Evolutionary conservation across 139 green algal species (phyloP).

Genomic region (Chlamydomonas incerta): DNA sequence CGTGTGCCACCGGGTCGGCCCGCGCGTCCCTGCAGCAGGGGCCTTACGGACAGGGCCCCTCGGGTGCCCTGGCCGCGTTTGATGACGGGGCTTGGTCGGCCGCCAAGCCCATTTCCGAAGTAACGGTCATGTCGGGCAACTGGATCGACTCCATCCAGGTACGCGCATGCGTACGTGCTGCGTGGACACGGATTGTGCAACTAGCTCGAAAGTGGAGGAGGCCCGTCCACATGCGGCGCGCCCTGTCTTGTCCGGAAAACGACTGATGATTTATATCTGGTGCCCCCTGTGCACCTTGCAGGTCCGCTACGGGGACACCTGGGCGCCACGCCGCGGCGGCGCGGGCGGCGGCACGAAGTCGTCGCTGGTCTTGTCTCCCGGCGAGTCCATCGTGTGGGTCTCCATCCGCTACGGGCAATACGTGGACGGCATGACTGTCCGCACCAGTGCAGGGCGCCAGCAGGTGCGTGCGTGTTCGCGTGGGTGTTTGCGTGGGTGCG

Average conservation of each 20-base stretch:
- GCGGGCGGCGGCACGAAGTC: background rate
- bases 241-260: too few relatives aligned
- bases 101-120: background rate
- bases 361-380: background rate
- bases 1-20: too few relatives aligned
- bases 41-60: background rate
- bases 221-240: too few relatives aligned
- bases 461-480: background rate
- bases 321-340: background rate
- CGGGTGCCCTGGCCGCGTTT: background rate
- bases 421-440: background rate
- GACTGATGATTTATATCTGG: too few relatives aligned
- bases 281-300: background rate
- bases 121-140: background rate
- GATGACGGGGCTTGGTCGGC: background rate
- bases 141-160: constrained; percentile 1
- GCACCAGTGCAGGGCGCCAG: background rate
- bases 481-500: too few relatives aligned
- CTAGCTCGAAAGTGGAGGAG: too few relatives aligned
- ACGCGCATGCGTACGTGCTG: too few relatives aligned
- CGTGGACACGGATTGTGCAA: too few relatives aligned
- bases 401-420: background rate
- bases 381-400: background rate
- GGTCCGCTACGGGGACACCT: background rate
- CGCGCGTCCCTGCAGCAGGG: background rate